phyloP scores from a whole-genome alignment of 78 protist species.

The Speleostelium caveatum region DNA sequence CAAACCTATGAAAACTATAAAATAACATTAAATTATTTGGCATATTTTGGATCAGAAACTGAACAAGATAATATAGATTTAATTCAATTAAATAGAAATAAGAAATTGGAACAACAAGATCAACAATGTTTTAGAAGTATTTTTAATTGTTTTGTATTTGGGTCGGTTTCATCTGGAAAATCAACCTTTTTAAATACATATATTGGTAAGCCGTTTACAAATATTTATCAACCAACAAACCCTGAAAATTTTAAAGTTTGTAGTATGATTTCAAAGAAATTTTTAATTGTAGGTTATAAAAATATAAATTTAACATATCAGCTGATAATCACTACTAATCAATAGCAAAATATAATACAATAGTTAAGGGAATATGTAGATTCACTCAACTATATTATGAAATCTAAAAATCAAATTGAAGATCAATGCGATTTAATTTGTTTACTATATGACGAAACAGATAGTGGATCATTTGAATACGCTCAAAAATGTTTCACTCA shows the following conservation, averaged over 20 bases:
- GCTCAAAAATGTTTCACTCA: not conserved
- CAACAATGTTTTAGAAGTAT: not conserved
- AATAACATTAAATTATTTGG: slow-evolving; percentile 35
- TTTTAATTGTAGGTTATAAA: slow-evolving; percentile 47
- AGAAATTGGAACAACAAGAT: not conserved
- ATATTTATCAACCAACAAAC: slow-evolving; percentile 10
- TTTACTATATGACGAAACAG: slow-evolving; percentile 35
- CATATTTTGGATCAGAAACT: slow-evolving; percentile 58
- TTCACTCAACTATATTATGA: not conserved
- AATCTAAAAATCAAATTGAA: not conserved
- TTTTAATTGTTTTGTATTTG: slow-evolving; percentile 35
- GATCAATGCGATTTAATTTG: slow-evolving; percentile 26
- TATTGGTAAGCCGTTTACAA: slow-evolving; percentile 28
- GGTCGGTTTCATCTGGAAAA: slow-evolving; percentile 38
- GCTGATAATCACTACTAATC: too few relatives aligned
- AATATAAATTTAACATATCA: not conserved
- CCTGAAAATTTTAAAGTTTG: slow-evolving; percentile 30
- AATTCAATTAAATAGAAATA: slow-evolving; percentile 2
- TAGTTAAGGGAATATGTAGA: slow-evolving; percentile 34
- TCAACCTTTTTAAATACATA: slow-evolving; percentile 36
- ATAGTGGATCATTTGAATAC: slow-evolving; percentile 34
- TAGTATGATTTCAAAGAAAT: slow-evolving; percentile 31
- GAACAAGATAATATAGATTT: slow-evolving; percentile 23
- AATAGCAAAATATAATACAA: too few relatives aligned
- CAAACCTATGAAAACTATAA: slow-evolving; percentile 29